A percentile compares a stretch with the other conserved stretches of the same genome.
phyloP scores from a whole-genome alignment of 1,284 basidiomycete genomes.

The Hymenochaete sp. region DNA sequence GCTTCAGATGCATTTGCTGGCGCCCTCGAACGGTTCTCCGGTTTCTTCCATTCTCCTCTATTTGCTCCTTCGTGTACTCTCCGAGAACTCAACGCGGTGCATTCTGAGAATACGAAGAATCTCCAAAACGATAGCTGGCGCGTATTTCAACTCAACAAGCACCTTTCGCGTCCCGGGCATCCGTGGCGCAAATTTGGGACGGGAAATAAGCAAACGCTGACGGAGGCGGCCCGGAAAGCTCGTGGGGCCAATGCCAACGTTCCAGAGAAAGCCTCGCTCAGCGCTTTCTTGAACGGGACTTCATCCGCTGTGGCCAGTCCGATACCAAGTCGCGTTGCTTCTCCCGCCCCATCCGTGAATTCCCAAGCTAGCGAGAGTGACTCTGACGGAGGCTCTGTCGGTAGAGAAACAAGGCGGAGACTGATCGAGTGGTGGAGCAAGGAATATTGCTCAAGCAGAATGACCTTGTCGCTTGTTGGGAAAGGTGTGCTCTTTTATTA shows the following conservation, averaged over 20 bases:
- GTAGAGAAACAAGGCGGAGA: conserved; percentile 83
- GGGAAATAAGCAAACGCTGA: conserved; percentile 82
- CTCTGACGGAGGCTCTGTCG: conserved; percentile 66
- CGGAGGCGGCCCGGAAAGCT: conserved; percentile 49
- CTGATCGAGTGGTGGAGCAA: conserved; percentile 92
- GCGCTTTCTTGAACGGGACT: conserved; percentile 11
- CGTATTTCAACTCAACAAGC: conserved; percentile 95
- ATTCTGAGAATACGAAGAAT: conserved; percentile 99
- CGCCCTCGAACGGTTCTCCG: conserved; percentile 86
- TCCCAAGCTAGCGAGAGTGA: conserved; percentile 51
- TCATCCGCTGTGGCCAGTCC: conserved; percentile 34
- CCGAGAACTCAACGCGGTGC: conserved; percentile 93
- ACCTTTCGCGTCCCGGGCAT: conserved; percentile 73
- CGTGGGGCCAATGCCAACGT: conserved; percentile 31
- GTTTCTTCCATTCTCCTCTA: conserved; percentile 91
- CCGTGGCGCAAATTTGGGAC: conserved; percentile 93
- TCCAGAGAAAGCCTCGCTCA: conserved; percentile 16
- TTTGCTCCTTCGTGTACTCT: conserved; percentile 89
- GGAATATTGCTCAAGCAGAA: conserved; percentile 91
- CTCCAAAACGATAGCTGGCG: conserved; percentile 93
- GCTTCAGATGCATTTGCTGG: conserved; percentile 77
- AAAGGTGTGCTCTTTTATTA: conserved; percentile 47
- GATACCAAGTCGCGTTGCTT: conserved; percentile 46
- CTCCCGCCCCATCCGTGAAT: conserved; percentile 50
- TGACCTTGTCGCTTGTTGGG: conserved; percentile 87